Base-by-base conservation (phyloP, 352 stramenopile genomes). In the Plasmopara halstedii region DNA sequence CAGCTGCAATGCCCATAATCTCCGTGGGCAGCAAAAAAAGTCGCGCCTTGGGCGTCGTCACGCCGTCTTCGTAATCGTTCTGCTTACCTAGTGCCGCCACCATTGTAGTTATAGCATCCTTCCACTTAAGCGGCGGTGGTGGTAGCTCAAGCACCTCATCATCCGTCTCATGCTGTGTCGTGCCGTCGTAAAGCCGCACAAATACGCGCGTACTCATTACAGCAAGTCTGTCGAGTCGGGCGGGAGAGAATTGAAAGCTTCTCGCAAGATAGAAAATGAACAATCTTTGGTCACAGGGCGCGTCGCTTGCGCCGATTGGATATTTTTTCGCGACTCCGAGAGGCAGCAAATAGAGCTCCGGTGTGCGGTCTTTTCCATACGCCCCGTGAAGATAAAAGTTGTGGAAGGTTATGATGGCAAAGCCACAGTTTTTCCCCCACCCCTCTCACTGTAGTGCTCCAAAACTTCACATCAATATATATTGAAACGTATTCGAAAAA, bases 131-230 rank as follows among this genome's bases (percentile, higher is more conserved):
- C 38, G 77, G 73, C 32, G 77, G 62, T 18, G 65, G 61, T 31
- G 73, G 73, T 47, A 86, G 63, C 62, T 81, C 68, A 44, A 88
- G 51, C 42, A 88, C 67, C 54, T 85, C 64, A 35, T 80, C 77
- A 17, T 77, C 61, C 7, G 67, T 82, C 46, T 88, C 77, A 43
- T 48, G 47, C 43, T 70, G 62, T 41, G 42, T 61, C 19, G 38
- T 46, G 46, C 74, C 68, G 35, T 86, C 72, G 45, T 80, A 86
- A 19, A 88, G 67, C n/a, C 77, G 73, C 49, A 88, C 77, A 56
- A 85, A 88, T 44, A 88, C 77, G 50, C 77, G 77, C 36, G 73
- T 68, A 50, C 58, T 81, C 53, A 61, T 72, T 37, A n/a, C 44
- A 56, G 20, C 36, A n/a, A n/a, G 17, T 14, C 27, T 33, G 32